Evolutionary conservation across 1,284 basidiomycete species (phyloP), one percentile per base, ranked within the genome.

Genomic region (Melampsora abietis-canadensis): DNA sequence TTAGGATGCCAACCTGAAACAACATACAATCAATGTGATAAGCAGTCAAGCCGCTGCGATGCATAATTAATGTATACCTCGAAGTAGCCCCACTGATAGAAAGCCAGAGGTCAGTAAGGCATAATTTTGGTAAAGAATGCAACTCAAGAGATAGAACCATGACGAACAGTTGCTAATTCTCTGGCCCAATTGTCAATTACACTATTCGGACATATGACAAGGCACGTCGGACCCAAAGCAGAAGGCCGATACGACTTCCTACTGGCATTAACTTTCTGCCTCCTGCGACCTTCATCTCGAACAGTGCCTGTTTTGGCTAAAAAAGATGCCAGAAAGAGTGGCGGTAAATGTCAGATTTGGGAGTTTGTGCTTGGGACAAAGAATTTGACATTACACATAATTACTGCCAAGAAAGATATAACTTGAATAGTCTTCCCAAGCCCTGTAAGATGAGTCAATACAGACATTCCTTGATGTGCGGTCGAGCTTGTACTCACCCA

Each of bases 381-480:
- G 48, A 34, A 30, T 34, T 34, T 19, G 24, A 8, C n/a, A 30
- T 66, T 47, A 66, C 69, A 46, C 69, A 73, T 73, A 4, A 73
- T 48, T 12, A 62, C 69, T 37, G 69, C 62, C 27, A 73, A 62
- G 31, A 73, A 73, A 2, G 69, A 61, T 31, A 73, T 73, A 8
- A 73, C 69, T 73, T 73, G 69, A 40, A 73, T 73, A 17, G 69
- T 73, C 63, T 73, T 73, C 19, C 69, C 69, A 61, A 73, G 54
- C 14, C 69, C 69, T 73, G 57, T 15, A 2, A 27, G 24, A 27
- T 12, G 14, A 17, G 4, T 31, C 40, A 30, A 59, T 40, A 19
- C 30, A 19, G 48, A 24, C 14, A 34, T 57, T 63, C 40, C 31
- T 24, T 30, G n/a, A n/a, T 31, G 40, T 4, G 4, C 17, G 62